These are phyloP conservation scores for Atkinsonella texensis DNA, from an alignment of 2,329 filamentous ascomycete genomes.

Conservation along the genomic window DNA sequence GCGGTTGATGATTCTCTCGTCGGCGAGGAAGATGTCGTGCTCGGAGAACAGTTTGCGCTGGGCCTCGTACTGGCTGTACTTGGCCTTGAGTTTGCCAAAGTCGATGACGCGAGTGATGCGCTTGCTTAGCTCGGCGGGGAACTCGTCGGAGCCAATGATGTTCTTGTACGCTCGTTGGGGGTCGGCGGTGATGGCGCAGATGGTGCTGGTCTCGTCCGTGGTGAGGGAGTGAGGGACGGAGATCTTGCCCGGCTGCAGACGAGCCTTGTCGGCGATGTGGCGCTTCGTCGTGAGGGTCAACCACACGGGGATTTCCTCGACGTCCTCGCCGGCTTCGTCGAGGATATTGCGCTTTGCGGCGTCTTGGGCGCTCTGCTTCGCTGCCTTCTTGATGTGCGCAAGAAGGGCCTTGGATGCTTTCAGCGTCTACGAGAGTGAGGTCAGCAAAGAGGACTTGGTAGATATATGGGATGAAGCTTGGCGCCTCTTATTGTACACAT, in stretches of 20 bases:
- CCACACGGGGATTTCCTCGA: slow-evolving; percentile 44
- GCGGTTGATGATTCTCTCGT: slow-evolving; percentile 67
- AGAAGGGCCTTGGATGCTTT: slow-evolving; percentile 53
- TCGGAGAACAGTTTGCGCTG: slow-evolving; percentile 72
- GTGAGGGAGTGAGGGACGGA: slow-evolving; percentile 65
- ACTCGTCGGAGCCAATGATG: slow-evolving; percentile 61
- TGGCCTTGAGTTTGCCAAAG: slow-evolving; percentile 63
- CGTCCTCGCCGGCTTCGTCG: slow-evolving; percentile 25
- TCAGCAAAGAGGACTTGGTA: background rate
- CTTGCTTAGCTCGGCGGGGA: slow-evolving; percentile 53
- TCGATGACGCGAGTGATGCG: slow-evolving; percentile 70
- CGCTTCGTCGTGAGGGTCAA: slow-evolving; percentile 53
- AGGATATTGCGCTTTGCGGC: slow-evolving; percentile 45
- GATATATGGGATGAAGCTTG: too few relatives aligned
- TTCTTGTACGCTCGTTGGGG: slow-evolving; percentile 85
- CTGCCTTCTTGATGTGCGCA: slow-evolving; percentile 46
- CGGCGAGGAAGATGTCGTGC: slow-evolving; percentile 88
- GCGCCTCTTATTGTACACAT: background rate
- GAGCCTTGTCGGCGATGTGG: slow-evolving; percentile 58
- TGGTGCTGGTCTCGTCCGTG: slow-evolving; percentile 48
- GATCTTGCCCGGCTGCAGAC: slow-evolving; percentile 77
- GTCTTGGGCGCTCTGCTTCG: slow-evolving; percentile 32
- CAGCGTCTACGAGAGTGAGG: slow-evolving; percentile 30
- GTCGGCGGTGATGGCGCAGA: slow-evolving; percentile 78
- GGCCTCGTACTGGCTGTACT: slow-evolving; percentile 81